Evolutionary conservation across 2,329 filamentous ascomycete species (phyloP), one percentile per base, ranked within the genome.

Genomic region (Colletotrichum sp.): DNA sequence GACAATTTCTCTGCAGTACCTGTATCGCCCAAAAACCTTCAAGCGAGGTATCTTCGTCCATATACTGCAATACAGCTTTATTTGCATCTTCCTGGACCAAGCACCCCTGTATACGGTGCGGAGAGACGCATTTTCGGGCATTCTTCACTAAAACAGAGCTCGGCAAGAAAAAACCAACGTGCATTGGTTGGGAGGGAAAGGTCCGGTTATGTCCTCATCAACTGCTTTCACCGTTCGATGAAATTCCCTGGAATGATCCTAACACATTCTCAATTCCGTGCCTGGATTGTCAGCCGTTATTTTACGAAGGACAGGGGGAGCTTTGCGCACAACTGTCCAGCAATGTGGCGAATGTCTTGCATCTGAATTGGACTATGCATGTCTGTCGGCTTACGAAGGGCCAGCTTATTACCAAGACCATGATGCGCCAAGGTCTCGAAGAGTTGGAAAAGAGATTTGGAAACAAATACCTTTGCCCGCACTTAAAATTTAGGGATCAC

Each of bases 291-390:
- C 22, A 27, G 52, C 22, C 25, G 9, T 12, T 25, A 16, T 57
- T 57, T 27, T 2, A 16, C n/a, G 52, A 22, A 13, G 52, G 15
- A 13, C 52, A 16, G 1, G 52, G 22, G 0, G 52, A 57, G 52
- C n/a, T 15, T 13, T 57, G 52, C 25, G 22, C 22, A 4, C 13
- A 8, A 1, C 52, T 57, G 15, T 57, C 39, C 19, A 44, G 39
- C 39, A 6, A 11, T 12, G 2, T 0, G 19, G 19, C 0, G 39
- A 44, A n/a, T n/a, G 9, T 0, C 19, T 57, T 57, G 22, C 1
- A 22, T 57, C 52, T 57, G 1, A 16, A 34, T 4, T 67, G 64
- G 39, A 55, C 27, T n/a, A 48, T 67, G 36, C 22, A 52, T 16
- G 64, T 67, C 11, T 67, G 27, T n/a, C 27, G 12, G 5, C 16